Percentiles rank a stretch among this genome's conserved stretches.
Conservation (phyloP, 306 rosid species). For the Glycine soja region DNA sequence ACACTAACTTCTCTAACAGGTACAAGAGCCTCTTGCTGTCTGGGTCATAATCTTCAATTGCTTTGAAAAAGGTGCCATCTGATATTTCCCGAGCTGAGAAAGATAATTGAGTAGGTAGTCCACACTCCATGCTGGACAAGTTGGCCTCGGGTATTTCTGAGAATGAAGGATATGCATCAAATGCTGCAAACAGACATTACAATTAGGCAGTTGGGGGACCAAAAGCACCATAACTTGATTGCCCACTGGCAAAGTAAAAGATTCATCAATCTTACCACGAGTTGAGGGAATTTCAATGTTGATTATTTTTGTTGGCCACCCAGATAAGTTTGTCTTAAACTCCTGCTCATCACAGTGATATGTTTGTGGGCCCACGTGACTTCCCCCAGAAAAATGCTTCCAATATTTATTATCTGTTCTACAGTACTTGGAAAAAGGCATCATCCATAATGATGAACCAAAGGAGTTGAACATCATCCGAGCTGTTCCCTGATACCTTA, state of each 20-base stretch:
- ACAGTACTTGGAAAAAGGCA: conserved; percentile 95
- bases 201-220: conserved; percentile 37
- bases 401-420: conserved; percentile 69
- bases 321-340: conserved; percentile 68
- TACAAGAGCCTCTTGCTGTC: conserved; percentile 83
- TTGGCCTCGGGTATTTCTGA: conserved; percentile 64
- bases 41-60: conserved; percentile 92
- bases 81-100: conserved; percentile 95
- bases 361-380: conserved; percentile 48
- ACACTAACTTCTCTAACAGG: conserved; percentile 81
- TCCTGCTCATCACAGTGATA: conserved; percentile 86
- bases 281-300: conserved; percentile 88
- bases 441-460: conserved; percentile 93
- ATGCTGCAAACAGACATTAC: conserved; percentile 60
- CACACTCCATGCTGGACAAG: conserved; percentile 86
- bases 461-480: conserved; percentile 91
- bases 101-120: conserved; percentile 89
- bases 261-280: conserved; percentile 61
- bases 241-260: conserved; percentile 39
- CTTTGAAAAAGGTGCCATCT: conserved; percentile 95
- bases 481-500: conserved; percentile 94
- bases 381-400: conserved; percentile 70
- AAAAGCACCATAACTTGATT: conserved; percentile 44
- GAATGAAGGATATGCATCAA: conserved; percentile 78
- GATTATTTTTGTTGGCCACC: conserved; percentile 92